Percentiles rank a stretch among this genome's conserved stretches.
Evolutionary conservation across 2,329 filamentous ascomycete genomes (phyloP).

Genomic region (Teratosphaeriaceae sp.): DNA sequence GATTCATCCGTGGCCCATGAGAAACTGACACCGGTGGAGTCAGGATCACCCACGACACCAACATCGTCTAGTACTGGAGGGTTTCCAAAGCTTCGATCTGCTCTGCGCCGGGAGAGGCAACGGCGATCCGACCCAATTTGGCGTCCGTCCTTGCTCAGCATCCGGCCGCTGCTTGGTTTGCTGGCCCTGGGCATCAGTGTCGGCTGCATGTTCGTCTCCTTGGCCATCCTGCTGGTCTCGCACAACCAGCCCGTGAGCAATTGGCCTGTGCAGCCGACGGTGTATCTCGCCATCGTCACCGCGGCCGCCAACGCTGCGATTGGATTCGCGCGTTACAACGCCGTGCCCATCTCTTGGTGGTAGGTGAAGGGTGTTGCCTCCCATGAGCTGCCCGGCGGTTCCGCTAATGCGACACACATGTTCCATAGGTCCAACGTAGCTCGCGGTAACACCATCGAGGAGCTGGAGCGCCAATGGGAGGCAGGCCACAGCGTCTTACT

Average conservation of each 20-base stretch:
- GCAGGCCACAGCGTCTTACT: too few species aligned
- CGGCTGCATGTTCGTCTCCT: constrained; percentile 10
- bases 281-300: constrained; percentile 13
- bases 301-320: constrained; percentile 8
- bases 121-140: constrained; percentile 3
- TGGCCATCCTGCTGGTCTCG: constrained; percentile 12
- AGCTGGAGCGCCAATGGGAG: too few species aligned
- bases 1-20: too few species aligned
- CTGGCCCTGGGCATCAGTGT: constrained; percentile 6
- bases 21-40: too few species aligned
- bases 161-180: constrained; percentile 7
- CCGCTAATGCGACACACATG: too few species aligned
- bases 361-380: constrained; percentile 11
- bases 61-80: not conserved
- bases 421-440: too few species aligned
- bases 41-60: not conserved
- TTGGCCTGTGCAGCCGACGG: constrained; percentile 12
- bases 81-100: not conserved
- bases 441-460: too few species aligned
- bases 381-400: constrained; percentile 4
- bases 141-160: constrained; percentile 6
- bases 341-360: constrained; percentile 10
- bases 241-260: constrained; percentile 4
- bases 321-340: constrained; percentile 7
- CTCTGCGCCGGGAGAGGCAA: not conserved